These are phyloP conservation scores for Pueraria montana DNA, from an alignment of 306 rosid genomes.

Conservation along the genomic window DNA sequence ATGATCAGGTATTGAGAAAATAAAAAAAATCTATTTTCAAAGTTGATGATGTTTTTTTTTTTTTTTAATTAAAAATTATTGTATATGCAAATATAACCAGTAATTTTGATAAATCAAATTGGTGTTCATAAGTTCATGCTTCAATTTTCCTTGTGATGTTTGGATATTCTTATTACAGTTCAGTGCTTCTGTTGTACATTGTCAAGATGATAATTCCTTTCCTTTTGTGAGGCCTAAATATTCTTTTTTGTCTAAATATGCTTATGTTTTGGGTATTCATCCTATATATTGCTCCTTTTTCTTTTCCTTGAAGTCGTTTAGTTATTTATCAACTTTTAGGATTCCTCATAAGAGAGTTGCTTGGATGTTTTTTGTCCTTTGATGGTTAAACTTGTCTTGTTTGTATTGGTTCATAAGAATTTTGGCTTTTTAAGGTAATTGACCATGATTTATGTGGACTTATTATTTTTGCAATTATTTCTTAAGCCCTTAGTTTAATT, in stretches of 20 bases:
- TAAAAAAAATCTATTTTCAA: constrained; percentile 33
- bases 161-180: constrained; percentile 31
- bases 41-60: constrained; percentile 14
- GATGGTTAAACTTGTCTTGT: constrained; percentile 16
- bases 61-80: constrained; percentile 10
- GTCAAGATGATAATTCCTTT: constrained; percentile 6
- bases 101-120: constrained; percentile 27
- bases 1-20: constrained; percentile 85
- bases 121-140: constrained; percentile 28
- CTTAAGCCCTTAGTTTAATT: constrained; percentile 10
- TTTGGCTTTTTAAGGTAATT: constrained; percentile 15
- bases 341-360: constrained; percentile 11
- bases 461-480: constrained; percentile 24
- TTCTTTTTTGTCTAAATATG: constrained; percentile 3
- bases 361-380: constrained; percentile 12
- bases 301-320: background rate
- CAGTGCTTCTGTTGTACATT: background rate
- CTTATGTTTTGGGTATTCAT: constrained; percentile 26
- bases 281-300: constrained; percentile 27
- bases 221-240: background rate
- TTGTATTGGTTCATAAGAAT: constrained; percentile 32
- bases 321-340: constrained; percentile 27
- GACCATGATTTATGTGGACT: constrained; percentile 10
- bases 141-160: constrained; percentile 40
- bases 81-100: constrained; percentile 5